phyloP scores from a whole-genome alignment of 176 grass and related monocot genomes.

The Oropetium thomaeum region DNA sequence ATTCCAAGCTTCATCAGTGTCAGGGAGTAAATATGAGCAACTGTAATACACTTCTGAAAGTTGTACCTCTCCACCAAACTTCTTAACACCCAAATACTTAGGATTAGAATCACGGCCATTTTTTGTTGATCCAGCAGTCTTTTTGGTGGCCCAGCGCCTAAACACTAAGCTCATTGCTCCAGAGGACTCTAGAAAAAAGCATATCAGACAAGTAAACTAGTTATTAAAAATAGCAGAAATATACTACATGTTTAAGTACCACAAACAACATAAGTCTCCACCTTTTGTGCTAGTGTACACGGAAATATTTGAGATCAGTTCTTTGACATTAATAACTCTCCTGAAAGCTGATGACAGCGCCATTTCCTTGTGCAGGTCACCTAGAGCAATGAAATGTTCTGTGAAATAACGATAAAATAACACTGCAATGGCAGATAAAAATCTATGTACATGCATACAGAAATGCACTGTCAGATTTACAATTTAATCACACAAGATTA shows the following conservation, averaged over 20 bases:
- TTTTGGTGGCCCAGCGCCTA: too few relatives aligned
- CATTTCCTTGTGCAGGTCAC: slow-evolving; percentile 25
- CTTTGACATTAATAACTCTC: slow-evolving; percentile 69
- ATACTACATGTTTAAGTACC: not conserved
- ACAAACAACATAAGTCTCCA: slow-evolving; percentile 4
- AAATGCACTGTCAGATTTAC: not conserved
- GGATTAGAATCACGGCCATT: too few relatives aligned
- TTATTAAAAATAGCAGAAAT: not conserved
- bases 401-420: not conserved
- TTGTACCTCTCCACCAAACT: too few relatives aligned
- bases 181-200: slow-evolving; percentile 52
- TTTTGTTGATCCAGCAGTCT: too few relatives aligned
- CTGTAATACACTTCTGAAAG: too few relatives aligned
- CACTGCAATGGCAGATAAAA: too few relatives aligned
- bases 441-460: not conserved
- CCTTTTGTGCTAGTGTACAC: slow-evolving; percentile 51
- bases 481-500: not conserved
- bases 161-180: slow-evolving; percentile 65
- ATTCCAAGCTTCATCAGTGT: too few relatives aligned
- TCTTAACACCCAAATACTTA: too few relatives aligned
- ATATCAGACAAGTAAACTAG: not conserved
- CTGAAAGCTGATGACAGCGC: slow-evolving; percentile 55
- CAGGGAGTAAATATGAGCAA: too few relatives aligned
- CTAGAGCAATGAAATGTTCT: slow-evolving; percentile 12
- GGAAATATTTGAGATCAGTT: slow-evolving; percentile 57